Evolutionary conservation across 768 basidiomycete genomes (phyloP).

Genomic region (Leucosporidium yakuticum): DNA sequence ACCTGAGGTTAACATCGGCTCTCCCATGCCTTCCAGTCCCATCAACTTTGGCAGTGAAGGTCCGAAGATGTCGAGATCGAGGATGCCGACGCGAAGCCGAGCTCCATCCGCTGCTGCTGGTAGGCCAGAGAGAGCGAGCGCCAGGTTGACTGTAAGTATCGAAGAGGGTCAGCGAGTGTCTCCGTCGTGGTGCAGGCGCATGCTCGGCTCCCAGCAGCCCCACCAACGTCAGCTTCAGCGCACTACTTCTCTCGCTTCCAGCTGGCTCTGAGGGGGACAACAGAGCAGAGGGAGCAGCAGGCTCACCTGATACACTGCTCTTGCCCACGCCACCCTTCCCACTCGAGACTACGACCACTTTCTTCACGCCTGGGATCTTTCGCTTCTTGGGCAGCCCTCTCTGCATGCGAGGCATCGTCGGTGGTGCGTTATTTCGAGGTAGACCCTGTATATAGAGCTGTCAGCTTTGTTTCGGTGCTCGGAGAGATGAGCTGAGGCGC

Average conservation of each 20-base stretch:
- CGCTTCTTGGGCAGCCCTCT: slow-evolving; percentile 46
- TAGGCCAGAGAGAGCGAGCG: slow-evolving; percentile 60
- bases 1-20: slow-evolving; percentile 71
- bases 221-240: no score
- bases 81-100: slow-evolving; percentile 66
- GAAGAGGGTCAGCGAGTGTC: not conserved
- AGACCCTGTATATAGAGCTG: slow-evolving; percentile 42
- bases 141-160: slow-evolving; percentile 62
- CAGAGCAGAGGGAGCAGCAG: slow-evolving; percentile 4
- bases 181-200: not conserved
- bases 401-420: slow-evolving; percentile 46
- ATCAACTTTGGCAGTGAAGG: slow-evolving; percentile 89
- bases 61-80: slow-evolving; percentile 94
- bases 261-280: no score
- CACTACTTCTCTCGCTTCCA: no score
- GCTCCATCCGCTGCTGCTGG: slow-evolving; percentile 39
- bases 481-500: no score
- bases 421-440: slow-evolving; percentile 44
- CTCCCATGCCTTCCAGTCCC: slow-evolving; percentile 71
- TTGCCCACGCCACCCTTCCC: slow-evolving; percentile 97
- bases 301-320: slow-evolving; percentile 78
- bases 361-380: slow-evolving; percentile 58
- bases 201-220: no score
- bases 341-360: slow-evolving; percentile 76
- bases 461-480: no score